Evolutionary conservation across 768 basidiomycete species (phyloP), one percentile per base, ranked within the genome.

Genomic region (Rickenella mellea): DNA sequence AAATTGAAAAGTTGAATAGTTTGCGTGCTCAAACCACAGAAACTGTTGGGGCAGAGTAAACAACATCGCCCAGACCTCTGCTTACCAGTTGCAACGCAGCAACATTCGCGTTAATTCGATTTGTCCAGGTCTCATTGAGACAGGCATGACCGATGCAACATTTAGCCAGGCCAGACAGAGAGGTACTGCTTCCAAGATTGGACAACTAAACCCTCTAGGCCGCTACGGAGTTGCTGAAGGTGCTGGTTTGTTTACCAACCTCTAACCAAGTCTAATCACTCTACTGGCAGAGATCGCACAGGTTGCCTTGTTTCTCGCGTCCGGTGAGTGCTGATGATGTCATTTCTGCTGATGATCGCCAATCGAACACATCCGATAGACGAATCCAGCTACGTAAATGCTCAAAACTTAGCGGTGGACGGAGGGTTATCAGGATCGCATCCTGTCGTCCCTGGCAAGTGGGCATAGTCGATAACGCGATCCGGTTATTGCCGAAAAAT

Each of bases 61-160:
- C 57, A 88, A 80, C 33, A 78, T 94, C 51, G 92, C 89, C 6
- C 76, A 88, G 55, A 92, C 85, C 4, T 68, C 79, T 9, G 76
- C 79, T 4, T 87, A 82, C 58, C 85, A 90, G 58, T 71, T 94
- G 19, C 73, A 80, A 49, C 82, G 73, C 56, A 81, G 78, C 1
- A 83, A 90, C 60, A 73, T 97, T 49, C 84, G 93, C 32, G 82
- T 96, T 48, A 94, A 91, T 60, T 69, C 81, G 32, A 78, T 96
- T 51, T 93, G 90, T 55, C 93, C 93, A 5, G 92, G 91, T 11
- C 63, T 96, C 44, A 90, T 96, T 54, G 86, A 94, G 66, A 97
- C 92, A 7, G 85, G 81, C 39, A 96, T 97, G 89, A 93, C 93
- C 2, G 65, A 61, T 38, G 55, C 50, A n/a, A 71, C 81, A 25